phyloP scores from a whole-genome alignment of 108 stramenopile genomes.

The Cyclotella atomus region DNA sequence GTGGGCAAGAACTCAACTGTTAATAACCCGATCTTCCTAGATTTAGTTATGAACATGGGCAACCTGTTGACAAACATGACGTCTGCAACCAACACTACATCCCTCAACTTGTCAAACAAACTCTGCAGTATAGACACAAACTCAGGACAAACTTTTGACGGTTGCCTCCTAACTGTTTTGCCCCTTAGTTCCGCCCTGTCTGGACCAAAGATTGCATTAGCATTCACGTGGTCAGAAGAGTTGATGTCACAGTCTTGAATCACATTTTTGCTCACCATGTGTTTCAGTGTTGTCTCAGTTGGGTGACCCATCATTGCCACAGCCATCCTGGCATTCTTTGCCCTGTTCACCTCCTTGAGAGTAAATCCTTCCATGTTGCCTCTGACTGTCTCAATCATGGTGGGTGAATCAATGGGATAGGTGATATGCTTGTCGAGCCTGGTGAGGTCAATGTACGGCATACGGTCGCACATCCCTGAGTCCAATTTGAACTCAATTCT shows the following conservation, averaged over 20 bases:
- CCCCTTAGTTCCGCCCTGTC: slow-evolving; percentile 23
- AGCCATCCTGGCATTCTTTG: neutral
- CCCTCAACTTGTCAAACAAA: slow-evolving; percentile 7
- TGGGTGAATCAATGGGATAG: neutral
- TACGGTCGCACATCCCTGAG: neutral
- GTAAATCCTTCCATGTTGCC: slow-evolving; percentile 14
- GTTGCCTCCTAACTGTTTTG: slow-evolving; percentile 22
- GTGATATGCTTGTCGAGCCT: neutral
- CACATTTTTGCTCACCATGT: slow-evolving; percentile 5
- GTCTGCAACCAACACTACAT: slow-evolving; percentile 36
- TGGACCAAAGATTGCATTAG: slow-evolving; percentile 26
- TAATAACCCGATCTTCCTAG: slow-evolving; percentile 25
- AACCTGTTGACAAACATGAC: slow-evolving; percentile 50
- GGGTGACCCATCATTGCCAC: slow-evolving; percentile 6
- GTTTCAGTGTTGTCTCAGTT: slow-evolving; percentile 1
- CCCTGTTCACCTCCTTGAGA: slow-evolving; percentile 4
- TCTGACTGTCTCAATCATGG: slow-evolving; percentile 1
- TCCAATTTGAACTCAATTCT: neutral
- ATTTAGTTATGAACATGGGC: slow-evolving; percentile 38
- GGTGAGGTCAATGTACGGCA: neutral
- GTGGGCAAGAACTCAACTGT: slow-evolving; percentile 24
- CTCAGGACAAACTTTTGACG: slow-evolving; percentile 14
- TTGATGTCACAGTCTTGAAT: neutral
- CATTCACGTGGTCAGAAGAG: slow-evolving; percentile 4
- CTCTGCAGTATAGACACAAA: slow-evolving; percentile 12